Evolutionary conservation across 2,329 filamentous ascomycete species (phyloP), one percentile per base, ranked within the genome.

Genomic region (Trichoderma sp.): DNA sequence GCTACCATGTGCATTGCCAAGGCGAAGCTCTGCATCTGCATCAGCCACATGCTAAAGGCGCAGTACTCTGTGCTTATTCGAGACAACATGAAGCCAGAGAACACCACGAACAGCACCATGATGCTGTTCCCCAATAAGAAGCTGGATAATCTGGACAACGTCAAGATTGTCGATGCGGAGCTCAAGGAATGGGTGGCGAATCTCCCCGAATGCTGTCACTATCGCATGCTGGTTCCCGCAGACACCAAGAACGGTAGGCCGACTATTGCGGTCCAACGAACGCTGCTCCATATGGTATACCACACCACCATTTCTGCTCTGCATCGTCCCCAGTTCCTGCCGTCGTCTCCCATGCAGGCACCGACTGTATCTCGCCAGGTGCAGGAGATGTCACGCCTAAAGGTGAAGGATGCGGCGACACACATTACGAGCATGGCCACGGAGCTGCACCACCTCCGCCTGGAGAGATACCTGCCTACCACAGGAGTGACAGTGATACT

Each of bases 11-110:
- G 94, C 79, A 93, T 97, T 71, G 89, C 94, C 73, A 97, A 97
- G 79, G 92, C 94, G 4, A 93, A 94, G 79, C 87, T 97, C 8
- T 97, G 93, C 79, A 85, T 96, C 21, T 93, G 92, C 79, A 93
- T 97, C 78, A 95, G 92, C 77, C 90, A 93, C 76, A 94, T 98
- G 78, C 86, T 98, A 58, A 91, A 92, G 53, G 91, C 94, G 40
- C 95, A 97, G 77, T 97, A 97, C 79, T 97, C 94, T 31, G 93
- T 97, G 4, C 83, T 97, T 52, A 93, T 94, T 76, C 91, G 93
- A 74, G 91, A 94, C 74, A 92, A 93, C 75, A 88, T 92, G 70
- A 92, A 90, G 71, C 89, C 92, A 58, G 92, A 93, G 72, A 87
- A 88, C 71, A 92, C 92, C 53, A 92, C 92, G 62, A 89, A 88